Conservation (phyloP, 768 basidiomycete species). For the Sporobolomyces pararoseus region DNA sequence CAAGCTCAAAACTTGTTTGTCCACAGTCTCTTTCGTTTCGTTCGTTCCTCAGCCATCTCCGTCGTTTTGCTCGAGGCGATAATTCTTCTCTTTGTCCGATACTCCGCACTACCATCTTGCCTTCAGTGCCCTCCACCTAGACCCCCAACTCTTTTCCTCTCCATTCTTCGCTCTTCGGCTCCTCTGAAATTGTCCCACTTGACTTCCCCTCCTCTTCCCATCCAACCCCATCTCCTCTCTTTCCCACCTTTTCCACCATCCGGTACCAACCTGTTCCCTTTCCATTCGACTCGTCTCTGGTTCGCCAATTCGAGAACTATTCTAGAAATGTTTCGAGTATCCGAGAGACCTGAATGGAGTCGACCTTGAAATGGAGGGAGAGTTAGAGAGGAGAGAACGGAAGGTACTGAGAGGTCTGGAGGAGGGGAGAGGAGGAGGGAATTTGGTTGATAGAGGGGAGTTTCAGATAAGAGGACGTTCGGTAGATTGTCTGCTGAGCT, state of each 20-base stretch:
- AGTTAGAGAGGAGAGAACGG: conserved; percentile 69
- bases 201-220: conserved; percentile 15
- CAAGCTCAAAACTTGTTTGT: not conserved
- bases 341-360: conserved; percentile 84
- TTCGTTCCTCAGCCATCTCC: not conserved
- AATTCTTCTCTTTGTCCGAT: no score
- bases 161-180: not conserved
- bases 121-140: no score
- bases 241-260: conserved; percentile 30
- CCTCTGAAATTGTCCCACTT: conserved; percentile 9
- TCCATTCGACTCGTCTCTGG: conserved; percentile 37
- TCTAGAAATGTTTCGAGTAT: conserved; percentile 81
- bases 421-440: conserved; percentile 24
- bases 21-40: not conserved
- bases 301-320: conserved; percentile 74
- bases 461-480: not conserved
- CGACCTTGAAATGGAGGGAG: conserved; percentile 75
- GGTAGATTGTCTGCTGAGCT: no score
- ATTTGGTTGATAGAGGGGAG: not conserved
- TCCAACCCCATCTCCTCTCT: conserved; percentile 40
- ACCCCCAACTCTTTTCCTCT: no score
- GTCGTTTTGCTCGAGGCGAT: no score
- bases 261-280: conserved; percentile 34
- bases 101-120: no score
- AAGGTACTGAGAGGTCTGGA: conserved; percentile 62